These are phyloP conservation scores for Arxiozyma slooffiae DNA, from an alignment of 1,139 yeast genomes.

Conservation along the genomic window DNA sequence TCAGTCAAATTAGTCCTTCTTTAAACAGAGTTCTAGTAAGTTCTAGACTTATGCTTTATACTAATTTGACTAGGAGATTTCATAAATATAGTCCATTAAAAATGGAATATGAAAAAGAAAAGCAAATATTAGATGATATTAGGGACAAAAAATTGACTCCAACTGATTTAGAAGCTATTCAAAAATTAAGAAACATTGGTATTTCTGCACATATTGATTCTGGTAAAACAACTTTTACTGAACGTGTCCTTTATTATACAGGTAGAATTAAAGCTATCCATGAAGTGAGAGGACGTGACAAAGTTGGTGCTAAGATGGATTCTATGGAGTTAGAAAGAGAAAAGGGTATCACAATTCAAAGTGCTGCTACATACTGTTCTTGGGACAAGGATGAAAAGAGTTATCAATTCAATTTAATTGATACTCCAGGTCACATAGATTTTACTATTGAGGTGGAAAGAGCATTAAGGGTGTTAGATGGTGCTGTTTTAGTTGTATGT, in stretches of 20 bases:
- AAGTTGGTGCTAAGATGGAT: constrained; percentile 98
- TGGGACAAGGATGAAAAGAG: constrained; percentile 69
- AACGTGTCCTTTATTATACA: constrained; percentile 89
- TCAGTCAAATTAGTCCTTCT: not conserved
- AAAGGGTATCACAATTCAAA: constrained; percentile 95
- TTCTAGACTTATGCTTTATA: not conserved
- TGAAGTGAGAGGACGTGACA: constrained; percentile 95
- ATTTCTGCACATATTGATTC: constrained; percentile 97
- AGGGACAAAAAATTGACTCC: constrained; percentile 39
- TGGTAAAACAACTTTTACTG: constrained; percentile 95
- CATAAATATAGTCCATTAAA: constrained; percentile 19
- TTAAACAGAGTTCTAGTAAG: not conserved
- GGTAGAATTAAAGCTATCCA: constrained; percentile 97
- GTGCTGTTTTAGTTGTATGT: constrained; percentile 96
- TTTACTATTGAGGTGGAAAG: constrained; percentile 98
- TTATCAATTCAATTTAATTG: constrained; percentile 88
- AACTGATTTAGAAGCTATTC: constrained; percentile 47
- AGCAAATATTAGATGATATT: constrained; percentile 54
- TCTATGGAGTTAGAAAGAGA: constrained; percentile 96
- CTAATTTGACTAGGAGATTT: constrained; percentile 9
- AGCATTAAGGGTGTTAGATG: constrained; percentile 91
- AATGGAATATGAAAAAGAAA: constrained; percentile 58
- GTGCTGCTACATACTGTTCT: constrained; percentile 96
- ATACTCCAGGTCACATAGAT: constrained; percentile 97
- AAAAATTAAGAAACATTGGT: constrained; percentile 82